A percentile compares a stretch with the other conserved stretches of the same genome.
These are phyloP conservation scores for Phallus indusiatus DNA, from an alignment of 768 basidiomycete genomes.

Conservation along the genomic window DNA sequence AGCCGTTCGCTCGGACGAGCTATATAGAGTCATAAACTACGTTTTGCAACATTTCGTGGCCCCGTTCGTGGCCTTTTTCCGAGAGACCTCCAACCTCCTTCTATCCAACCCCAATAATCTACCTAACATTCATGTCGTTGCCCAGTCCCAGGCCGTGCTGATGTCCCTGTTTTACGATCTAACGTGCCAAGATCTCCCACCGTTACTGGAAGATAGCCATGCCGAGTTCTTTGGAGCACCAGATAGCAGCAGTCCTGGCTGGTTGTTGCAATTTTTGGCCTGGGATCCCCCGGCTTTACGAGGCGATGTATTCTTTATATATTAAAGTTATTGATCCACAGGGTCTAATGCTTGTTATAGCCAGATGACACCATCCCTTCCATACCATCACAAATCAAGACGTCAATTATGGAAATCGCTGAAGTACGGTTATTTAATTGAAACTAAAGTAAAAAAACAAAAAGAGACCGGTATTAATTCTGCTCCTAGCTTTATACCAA, in stretches of 20 bases:
- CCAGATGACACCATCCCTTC: conserved; percentile 77
- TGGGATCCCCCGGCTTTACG: conserved; percentile 68
- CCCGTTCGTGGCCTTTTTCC: conserved; percentile 80
- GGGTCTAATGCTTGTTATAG: conserved; percentile 27
- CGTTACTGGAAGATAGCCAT: conserved; percentile 84
- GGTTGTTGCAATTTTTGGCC: conserved; percentile 70
- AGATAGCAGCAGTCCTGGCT: conserved; percentile 35
- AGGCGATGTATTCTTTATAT: conserved; percentile 44
- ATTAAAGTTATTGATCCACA: not conserved
- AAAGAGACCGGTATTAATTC: no score
- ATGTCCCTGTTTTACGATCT: conserved; percentile 90
- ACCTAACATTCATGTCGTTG: conserved; percentile 38
- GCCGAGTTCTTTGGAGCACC: conserved; percentile 68
- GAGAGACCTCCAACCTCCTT: conserved; percentile 48
- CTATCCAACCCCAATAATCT: conserved; percentile 29
- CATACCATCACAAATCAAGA: conserved; percentile 83
- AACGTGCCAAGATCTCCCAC: conserved; percentile 90
- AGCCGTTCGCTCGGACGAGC: conserved; percentile 74
- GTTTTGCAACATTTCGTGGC: conserved; percentile 76
- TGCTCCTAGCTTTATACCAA: conserved; percentile 60
- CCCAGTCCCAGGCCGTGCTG: conserved; percentile 69
- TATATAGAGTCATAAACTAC: conserved; percentile 87
- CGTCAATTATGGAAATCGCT: conserved; percentile 80
- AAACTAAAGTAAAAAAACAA: not conserved
- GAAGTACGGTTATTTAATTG: conserved; percentile 44